These are phyloP conservation scores for Russula sp. DNA, from an alignment of 768 basidiomycete species.

Conservation along the genomic window DNA sequence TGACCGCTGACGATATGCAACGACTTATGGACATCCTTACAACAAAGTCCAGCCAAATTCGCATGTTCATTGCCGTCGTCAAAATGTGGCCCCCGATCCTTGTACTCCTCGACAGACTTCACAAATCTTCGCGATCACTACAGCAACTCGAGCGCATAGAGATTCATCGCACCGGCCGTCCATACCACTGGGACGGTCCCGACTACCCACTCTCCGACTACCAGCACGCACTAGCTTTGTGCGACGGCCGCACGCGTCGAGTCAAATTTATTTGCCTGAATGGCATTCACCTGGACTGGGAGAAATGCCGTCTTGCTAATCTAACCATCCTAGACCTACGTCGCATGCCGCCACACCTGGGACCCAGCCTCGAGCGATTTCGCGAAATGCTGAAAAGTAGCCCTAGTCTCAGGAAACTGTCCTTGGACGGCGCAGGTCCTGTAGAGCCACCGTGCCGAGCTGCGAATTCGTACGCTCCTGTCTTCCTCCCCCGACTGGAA, in stretches of 20 bases:
- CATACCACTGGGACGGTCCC: constrained; percentile 42
- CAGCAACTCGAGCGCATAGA: constrained; percentile 52
- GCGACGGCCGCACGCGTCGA: constrained; percentile 40
- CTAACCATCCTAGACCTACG: constrained; percentile 63
- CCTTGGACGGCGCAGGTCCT: constrained; percentile 61
- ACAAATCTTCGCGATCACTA: constrained; percentile 18
- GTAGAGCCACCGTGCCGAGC: constrained; percentile 26
- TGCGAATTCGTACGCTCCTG: constrained; percentile 31
- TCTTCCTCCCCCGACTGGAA: constrained; percentile 45
- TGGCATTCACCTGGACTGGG: constrained; percentile 60
- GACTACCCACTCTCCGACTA: constrained; percentile 36
- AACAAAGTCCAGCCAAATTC: constrained; percentile 49
- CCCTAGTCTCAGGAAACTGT: constrained; percentile 45
- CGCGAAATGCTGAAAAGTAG: constrained; percentile 41
- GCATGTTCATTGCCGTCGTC: constrained; percentile 53
- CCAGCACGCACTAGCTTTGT: constrained; percentile 41
- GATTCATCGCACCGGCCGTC: constrained; percentile 50
- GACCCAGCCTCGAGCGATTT: constrained; percentile 47
- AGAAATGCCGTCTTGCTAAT: constrained; percentile 40
- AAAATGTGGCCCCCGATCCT: constrained; percentile 51
- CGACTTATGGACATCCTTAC: constrained; percentile 47
- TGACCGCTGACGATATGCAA: constrained; percentile 42
- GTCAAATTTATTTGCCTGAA: constrained; percentile 49
- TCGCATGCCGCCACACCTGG: constrained; percentile 47
- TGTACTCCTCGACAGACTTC: constrained; percentile 45